Evolutionary conservation across 768 basidiomycete genomes (phyloP), one percentile per base, ranked within the genome.

Genomic region (Suillus variegatus): DNA sequence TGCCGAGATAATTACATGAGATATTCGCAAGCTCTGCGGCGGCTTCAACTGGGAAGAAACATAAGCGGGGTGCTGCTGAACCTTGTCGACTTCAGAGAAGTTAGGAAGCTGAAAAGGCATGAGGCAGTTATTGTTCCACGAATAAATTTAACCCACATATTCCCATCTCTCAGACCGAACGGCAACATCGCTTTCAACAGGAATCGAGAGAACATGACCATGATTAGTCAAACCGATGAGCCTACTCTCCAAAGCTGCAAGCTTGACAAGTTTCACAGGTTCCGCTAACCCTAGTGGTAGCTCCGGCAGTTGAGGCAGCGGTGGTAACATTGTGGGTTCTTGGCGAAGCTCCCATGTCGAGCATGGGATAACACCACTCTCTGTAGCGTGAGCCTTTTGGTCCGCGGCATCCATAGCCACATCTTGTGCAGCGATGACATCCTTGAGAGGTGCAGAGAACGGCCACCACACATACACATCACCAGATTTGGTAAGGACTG

Each of bases 381-480:
- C 69, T 0, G 75, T 72, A 7, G 80, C 73, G 32, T 44, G 70
- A 60, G 62, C 83, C 43, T 71, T 75, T 60, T 77, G 60, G 18
- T 67, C 68, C 64, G 77, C 69, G 43, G 76, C 68, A 64, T 91
- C 81, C 80, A 90, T 81, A 44, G 78, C 77, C 6, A 66, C 71
- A 67, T 84, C 80, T 65, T 81, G 81, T 28, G 71, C 71, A 41
- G 74, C 68, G 61, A 87, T 75, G 4, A 65, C 66, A 12, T 76
- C 67, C 20, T 71, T 68, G 71, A 90, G 80, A 8, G 69, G 68
- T 3, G 84, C 86, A 6, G 75, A 73, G 64, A 82, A 80, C 4
- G 90, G 92, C 88, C 89, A 94, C 86, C 88, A 93, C 5, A 90
- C 86, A 67, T 88, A 86, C 52, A 91, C 88, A 56, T 88, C 85